Conservation (phyloP, 129 eudicot species). For the Chrysanthemum seticuspe region DNA sequence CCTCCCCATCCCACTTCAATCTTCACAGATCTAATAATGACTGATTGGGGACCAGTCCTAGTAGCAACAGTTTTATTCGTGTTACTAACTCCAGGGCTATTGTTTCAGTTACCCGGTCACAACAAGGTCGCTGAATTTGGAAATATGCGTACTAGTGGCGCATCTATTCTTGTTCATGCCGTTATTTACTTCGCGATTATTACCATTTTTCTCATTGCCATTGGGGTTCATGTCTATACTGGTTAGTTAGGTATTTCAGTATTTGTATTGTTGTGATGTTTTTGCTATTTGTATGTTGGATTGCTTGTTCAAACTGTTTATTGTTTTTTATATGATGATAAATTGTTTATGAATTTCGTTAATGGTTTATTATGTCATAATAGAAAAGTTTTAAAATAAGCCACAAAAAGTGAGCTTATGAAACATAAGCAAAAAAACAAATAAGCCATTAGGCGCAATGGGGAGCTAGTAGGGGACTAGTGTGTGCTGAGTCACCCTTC, state of each 20-base stretch:
- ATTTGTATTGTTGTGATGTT: not conserved
- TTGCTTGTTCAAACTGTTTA: not conserved
- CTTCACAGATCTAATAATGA: constrained; percentile 5
- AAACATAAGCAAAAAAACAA: no score
- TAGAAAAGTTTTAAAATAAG: no score
- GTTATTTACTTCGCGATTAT: constrained; percentile 46
- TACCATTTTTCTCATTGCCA: constrained; percentile 58
- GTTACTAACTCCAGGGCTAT: constrained; percentile 51
- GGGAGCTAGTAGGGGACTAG: no score
- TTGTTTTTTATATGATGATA: not conserved
- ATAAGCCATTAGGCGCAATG: no score
- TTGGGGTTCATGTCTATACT: constrained; percentile 50
- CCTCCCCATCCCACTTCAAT: not conserved
- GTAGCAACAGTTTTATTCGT: constrained; percentile 51
- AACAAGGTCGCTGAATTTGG: constrained; percentile 50
- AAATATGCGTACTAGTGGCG: constrained; percentile 54
- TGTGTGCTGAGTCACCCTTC: no score
- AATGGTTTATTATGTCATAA: no score
- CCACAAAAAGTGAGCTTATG: no score
- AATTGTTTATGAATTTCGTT: not conserved
- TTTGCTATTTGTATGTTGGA: not conserved
- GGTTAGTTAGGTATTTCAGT: constrained; percentile 14
- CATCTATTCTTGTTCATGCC: constrained; percentile 50
- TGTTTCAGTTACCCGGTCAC: constrained; percentile 65
- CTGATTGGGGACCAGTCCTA: constrained; percentile 61